Conservation (phyloP, 495 filamentous ascomycete species). For the Hypoxylon subgilvum region DNA sequence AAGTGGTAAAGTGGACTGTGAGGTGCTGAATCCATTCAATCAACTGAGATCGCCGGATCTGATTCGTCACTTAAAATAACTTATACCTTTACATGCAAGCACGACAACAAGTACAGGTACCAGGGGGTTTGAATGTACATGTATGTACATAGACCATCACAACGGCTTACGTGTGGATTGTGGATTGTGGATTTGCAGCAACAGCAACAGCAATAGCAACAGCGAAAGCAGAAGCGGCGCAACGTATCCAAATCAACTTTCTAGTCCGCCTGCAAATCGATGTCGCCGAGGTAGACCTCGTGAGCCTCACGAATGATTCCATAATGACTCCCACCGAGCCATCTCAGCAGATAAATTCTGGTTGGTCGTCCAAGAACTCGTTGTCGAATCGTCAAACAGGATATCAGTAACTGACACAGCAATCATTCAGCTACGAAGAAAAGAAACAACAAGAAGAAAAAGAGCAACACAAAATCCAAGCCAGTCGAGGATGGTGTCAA, state of each 20-base stretch:
- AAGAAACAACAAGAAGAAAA: constrained; percentile 77
- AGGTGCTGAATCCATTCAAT: constrained; percentile 17
- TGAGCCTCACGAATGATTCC: constrained; percentile 34
- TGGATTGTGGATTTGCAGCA: constrained; percentile 1
- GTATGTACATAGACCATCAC: constrained; percentile 7
- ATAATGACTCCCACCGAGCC: constrained; percentile 43
- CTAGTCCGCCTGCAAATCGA: constrained; percentile 10
- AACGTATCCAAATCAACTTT: constrained; percentile 22
- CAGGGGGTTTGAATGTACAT: constrained; percentile 2
- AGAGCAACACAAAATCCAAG: constrained; percentile 54
- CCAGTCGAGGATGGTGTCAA: constrained; percentile 47
- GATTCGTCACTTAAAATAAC: constrained; percentile 30
- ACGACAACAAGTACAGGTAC: constrained; percentile 18
- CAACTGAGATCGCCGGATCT: constrained; percentile 17
- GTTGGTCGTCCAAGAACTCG: constrained; percentile 25
- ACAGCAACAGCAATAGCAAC: too few relatives aligned
- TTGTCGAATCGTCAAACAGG: background rate
- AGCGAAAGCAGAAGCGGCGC: too few relatives aligned
- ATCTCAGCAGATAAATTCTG: constrained; percentile 35
- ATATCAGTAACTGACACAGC: constrained; percentile 29
- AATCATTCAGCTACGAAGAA: constrained; percentile 59
- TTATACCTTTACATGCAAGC: background rate
- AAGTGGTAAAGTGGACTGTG: constrained; percentile 7
- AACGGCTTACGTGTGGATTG: constrained; percentile 37
- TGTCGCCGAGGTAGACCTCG: background rate